Evolutionary conservation across 495 filamentous ascomycete species (phyloP), one percentile per base, ranked within the genome.

Genomic region (Penicillium fimorum): DNA sequence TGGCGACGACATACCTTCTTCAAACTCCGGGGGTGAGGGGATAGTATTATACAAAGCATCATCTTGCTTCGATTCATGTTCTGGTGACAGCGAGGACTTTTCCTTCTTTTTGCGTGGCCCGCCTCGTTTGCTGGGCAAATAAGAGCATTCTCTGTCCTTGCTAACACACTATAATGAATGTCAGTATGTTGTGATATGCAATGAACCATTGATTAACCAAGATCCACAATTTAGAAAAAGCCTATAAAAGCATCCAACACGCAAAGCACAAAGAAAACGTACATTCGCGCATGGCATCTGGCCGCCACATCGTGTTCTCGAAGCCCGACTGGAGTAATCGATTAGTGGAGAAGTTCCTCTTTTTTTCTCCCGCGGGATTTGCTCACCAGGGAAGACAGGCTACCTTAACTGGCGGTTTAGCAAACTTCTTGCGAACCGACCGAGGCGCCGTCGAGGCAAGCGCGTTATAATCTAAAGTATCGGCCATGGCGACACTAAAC

Each of bases 321-420:
- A 84, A 41, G 79, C 75, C 59, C 82, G 81, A 67, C 82, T 84
- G 50, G 58, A 42, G 55, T 42, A 41, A 42, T 45, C 17, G 32
- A 50, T 55, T 56, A 52, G 56, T 48, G 42, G 22, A 33, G 30
- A 40, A 12, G 35, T 53, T 53, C 37, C 24, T 42, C 17, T 38
- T 40, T 40, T 17, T 17, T 47, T 32, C 13, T 30, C 29, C 35
- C 45, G 20, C 56, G 46, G 35, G 57, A 47, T 42, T 29, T 51
- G 68, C 79, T 69, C 72, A 84, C 83, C 83, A 86, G 57, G 80
- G 75, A 58, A 85, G 66, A 71, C 83, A 86, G 22, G 82, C 83
- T 62, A 83, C 76, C 67, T 86, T 86, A 24, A 84, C 82, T n/a
- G 83, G 83, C 35, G 83, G 83, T 70, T 77, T 76, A 49, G 76